Conservation (phyloP, 495 filamentous ascomycete species). For the Annulohypoxylon stygium region DNA sequence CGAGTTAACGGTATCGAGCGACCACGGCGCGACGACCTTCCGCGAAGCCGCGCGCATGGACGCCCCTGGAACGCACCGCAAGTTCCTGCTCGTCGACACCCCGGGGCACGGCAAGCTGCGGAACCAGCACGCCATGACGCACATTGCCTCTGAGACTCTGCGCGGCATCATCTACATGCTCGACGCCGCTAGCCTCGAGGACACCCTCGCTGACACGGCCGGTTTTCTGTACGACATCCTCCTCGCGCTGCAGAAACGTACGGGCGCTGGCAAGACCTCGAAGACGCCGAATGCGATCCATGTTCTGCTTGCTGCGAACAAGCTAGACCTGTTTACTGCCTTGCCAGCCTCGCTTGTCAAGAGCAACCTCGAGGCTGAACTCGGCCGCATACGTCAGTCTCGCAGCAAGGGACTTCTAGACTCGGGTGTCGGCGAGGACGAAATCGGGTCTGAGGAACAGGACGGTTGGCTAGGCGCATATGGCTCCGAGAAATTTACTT, state of each 20-base stretch:
- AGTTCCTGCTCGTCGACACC: conserved; percentile 86
- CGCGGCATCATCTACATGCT: conserved; percentile 80
- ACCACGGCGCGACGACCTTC: conserved; percentile 70
- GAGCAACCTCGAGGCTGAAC: conserved; percentile 81
- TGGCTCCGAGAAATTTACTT: conserved; percentile 80
- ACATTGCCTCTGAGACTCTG: conserved; percentile 63
- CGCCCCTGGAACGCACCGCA: conserved; percentile 65
- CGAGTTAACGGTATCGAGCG: conserved; percentile 77
- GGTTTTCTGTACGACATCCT: conserved; percentile 87
- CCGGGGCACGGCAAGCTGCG: conserved; percentile 96
- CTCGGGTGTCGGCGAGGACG: conserved; percentile 72
- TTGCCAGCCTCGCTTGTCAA: conserved; percentile 83
- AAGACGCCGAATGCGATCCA: conserved; percentile 74
- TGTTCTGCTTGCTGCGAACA: conserved; percentile 90
- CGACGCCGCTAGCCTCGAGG: conserved; percentile 79
- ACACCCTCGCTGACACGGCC: conserved; percentile 55
- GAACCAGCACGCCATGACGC: conserved; percentile 62
- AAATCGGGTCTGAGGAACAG: conserved; percentile 71
- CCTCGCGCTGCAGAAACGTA: conserved; percentile 81
- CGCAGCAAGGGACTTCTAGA: conserved; percentile 86
- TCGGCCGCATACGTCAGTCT: conserved; percentile 81
- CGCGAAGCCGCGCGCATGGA: conserved; percentile 65
- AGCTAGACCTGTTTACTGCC: conserved; percentile 94
- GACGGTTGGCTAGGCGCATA: conserved; percentile 86
- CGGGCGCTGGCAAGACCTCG: conserved; percentile 66